Evolutionary conservation across 2,329 filamentous ascomycete genomes (phyloP).

Genomic region (Aspergillus japonicus): DNA sequence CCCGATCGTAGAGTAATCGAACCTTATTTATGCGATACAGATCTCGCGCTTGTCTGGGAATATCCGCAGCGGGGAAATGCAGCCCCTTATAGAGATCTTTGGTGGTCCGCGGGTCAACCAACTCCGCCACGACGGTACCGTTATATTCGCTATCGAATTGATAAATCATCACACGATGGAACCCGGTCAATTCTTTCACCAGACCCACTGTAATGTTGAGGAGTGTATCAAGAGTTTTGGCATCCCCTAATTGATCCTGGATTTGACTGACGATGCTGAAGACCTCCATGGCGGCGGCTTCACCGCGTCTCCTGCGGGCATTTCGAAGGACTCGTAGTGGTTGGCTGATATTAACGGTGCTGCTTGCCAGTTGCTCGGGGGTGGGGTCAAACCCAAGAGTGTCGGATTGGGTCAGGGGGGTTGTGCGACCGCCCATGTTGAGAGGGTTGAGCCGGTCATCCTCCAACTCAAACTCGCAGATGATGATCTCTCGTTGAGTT

Average conservation of each 20-base stretch:
- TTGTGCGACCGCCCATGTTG: conserved; percentile 18
- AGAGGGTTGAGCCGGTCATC: conserved; percentile 65
- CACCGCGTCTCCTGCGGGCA: conserved; percentile 71
- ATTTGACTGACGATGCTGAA: conserved; percentile 93
- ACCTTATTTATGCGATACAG: conserved; percentile 89
- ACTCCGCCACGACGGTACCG: conserved; percentile 80
- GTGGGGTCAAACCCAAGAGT: conserved; percentile 73
- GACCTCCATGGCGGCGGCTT: conserved; percentile 85
- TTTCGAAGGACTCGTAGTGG: conserved; percentile 75
- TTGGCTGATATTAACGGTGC: conserved; percentile 71
- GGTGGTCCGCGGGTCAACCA: conserved; percentile 76
- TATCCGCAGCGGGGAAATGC: conserved; percentile 81
- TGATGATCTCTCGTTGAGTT: conserved; percentile 65
- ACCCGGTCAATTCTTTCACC: conserved; percentile 84
- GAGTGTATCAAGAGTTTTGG: conserved; percentile 68
- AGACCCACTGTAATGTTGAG: conserved; percentile 81
- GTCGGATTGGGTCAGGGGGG: conserved; percentile 40
- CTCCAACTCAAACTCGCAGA: conserved; percentile 87
- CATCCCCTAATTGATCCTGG: conserved; percentile 71
- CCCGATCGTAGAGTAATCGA: conserved; percentile 79
- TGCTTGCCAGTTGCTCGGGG: conserved; percentile 69
- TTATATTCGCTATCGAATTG: conserved; percentile 84
- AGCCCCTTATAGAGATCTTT: conserved; percentile 83
- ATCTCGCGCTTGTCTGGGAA: conserved; percentile 86
- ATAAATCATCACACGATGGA: conserved; percentile 90